Evolutionary conservation across 768 basidiomycete species (phyloP).

Genomic region (Zangia roseola): DNA sequence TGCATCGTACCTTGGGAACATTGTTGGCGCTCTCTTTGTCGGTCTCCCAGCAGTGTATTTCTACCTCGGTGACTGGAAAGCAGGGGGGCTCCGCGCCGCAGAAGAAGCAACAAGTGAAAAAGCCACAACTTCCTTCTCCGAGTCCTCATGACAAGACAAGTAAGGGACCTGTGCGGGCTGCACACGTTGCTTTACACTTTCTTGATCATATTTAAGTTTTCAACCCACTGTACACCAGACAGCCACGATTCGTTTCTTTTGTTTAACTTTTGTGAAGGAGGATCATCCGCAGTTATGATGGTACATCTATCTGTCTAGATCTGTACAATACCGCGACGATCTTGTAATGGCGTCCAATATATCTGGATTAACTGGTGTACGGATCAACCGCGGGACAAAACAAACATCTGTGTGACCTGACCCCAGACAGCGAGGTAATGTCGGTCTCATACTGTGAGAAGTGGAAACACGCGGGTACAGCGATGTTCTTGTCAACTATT

Average conservation of each 20-base stretch:
- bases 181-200: not conserved
- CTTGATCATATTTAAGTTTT: not conserved
- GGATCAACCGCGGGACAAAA: too few relatives aligned
- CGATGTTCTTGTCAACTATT: too few relatives aligned
- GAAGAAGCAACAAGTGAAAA: slow-evolving; percentile 36
- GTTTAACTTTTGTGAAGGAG: not conserved
- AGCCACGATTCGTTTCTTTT: not conserved
- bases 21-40: slow-evolving; percentile 62
- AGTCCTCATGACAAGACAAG: slow-evolving; percentile 5
- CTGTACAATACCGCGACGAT: too few relatives aligned
- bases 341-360: too few relatives aligned
- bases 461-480: too few relatives aligned
- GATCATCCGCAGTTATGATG: not conserved
- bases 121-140: slow-evolving; percentile 8
- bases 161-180: not conserved
- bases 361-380: too few relatives aligned
- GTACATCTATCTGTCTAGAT: not conserved
- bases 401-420: too few relatives aligned
- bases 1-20: slow-evolving; percentile 64
- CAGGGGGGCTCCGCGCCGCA: slow-evolving; percentile 36
- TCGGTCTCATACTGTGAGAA: too few relatives aligned
- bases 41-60: slow-evolving; percentile 64
- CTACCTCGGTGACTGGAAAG: slow-evolving; percentile 52
- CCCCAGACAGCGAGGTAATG: too few relatives aligned
- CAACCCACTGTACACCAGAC: not conserved